Base-by-base conservation (phyloP, 1,284 basidiomycete genomes). In the Puccinia horiana region DNA sequence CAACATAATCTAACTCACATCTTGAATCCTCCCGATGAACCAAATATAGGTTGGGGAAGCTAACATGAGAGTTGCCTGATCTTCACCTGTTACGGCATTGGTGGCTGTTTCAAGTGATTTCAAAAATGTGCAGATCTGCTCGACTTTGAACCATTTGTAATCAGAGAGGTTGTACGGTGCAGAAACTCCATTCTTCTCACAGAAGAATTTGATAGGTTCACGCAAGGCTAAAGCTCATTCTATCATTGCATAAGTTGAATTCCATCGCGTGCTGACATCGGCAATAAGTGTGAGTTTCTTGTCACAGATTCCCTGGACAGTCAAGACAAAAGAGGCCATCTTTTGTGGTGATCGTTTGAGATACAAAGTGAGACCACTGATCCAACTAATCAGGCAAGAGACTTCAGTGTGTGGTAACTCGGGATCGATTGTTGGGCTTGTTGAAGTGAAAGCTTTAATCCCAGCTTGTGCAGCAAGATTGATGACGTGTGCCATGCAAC, bases 401-500 rank as follows among this genome's bases (percentile, higher is more conserved):
- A 63, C 26, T 18, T 63, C 20, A 5, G 32, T 20, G 16, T 63
- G 61, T 8, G 61, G 61, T 11, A 26, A 20, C 32, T 37, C 29
- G 26, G 6, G 14, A 14, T 23, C 6, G 35, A 32, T 29, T 23
- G 3, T 8, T 6, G 5, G 11, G 26, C 11, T 16, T 63, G 20
- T 11, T 18, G 29, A 63, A 63, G 61, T 18, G 29, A 63, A 63
- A 32, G 61, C 61, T 32, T 32, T 29, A 26, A 63, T 37, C 32
- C 14, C 61, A 32, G n/a, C 61, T 37, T 63, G 5, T 32, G 61
- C 61, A 32, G 61, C 61, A 18, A 63, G 35, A 20, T 63, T 63
- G 35, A 63, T 63, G 8, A 63, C 61, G 32, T 63, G 61, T 5
- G 61, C 6, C 61, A 63, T 63, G 61, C 61, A 63, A 29, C 61